Base-by-base conservation (phyloP, 2,329 filamentous ascomycete species). In the Colletotrichum trifolii region DNA sequence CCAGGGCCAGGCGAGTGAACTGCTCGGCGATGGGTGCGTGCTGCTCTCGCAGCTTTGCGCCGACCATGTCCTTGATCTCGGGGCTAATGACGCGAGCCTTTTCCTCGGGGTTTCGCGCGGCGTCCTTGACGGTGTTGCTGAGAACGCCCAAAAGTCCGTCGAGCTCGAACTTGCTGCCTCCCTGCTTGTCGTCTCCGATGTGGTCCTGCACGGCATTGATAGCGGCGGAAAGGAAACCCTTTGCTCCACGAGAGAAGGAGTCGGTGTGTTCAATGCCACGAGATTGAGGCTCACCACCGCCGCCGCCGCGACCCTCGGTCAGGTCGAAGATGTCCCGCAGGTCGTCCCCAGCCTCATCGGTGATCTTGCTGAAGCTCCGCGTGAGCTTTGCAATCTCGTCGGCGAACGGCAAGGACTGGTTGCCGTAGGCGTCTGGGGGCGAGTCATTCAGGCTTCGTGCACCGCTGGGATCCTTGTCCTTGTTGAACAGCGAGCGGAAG, bases 11-110 rank as follows among this genome's bases (percentile, higher is more conserved):
- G 34, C 73, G 73, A 2, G 80, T 82, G 49, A 82, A 82, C 67
- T 81, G 78, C 69, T 81, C 80, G 1, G 80, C 80, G 58, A 82
- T 76, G 6, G 79, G 74, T 0, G 75, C 77, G 53, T 82, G 80
- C 64, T 81, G 79, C 67, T 78, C 71, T 15, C 75, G 73, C 15
- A 82, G 73, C 70, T 78, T 79, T 6, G 68, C 70, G 39, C 75
- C 78, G 48, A 82, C 77, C 52, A 75, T 73, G 25, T 82, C 79
- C 68, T 81, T 82, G 74, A 82, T 82, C 71, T 82, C 80, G 4
- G 80, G 80, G 45, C 74, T 80, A 59, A 82, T 82, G 50, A 76
- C 60, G 5, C 80, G 79, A 0, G 80, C 80, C 60, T 79, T 82
- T 50, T 82, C 80, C 64, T 82, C 80, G 0, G 80, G 80, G 64